Conservation (phyloP, 768 basidiomycete species). For the Boletus rubescentipes region DNA sequence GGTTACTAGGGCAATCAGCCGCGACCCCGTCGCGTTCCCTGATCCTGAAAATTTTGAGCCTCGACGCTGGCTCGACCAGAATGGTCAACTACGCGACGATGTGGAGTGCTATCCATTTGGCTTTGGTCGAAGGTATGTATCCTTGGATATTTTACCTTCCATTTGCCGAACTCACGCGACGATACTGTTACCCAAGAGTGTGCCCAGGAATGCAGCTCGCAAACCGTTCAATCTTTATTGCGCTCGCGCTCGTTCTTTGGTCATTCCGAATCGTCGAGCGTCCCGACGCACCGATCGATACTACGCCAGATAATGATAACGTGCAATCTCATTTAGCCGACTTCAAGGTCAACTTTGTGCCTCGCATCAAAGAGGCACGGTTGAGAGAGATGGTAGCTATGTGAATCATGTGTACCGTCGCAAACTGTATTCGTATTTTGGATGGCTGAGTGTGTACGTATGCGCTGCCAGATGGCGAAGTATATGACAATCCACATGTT, state of each 20-base stretch:
- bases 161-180: too few relatives aligned
- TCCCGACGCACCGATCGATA: slow-evolving; percentile 52
- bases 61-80: slow-evolving; percentile 48
- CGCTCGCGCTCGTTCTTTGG: slow-evolving; percentile 60
- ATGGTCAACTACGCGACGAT: slow-evolving; percentile 47
- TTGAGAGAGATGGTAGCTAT: slow-evolving; percentile 10
- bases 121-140: slow-evolving; percentile 43
- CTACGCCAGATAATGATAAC: slow-evolving; percentile 49
- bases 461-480: too few relatives aligned
- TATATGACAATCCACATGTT: too few relatives aligned
- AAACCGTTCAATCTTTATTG: slow-evolving; percentile 52
- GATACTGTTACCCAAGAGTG: slow-evolving; percentile 34
- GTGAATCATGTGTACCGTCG: too few relatives aligned
- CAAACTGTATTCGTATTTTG: too few relatives aligned
- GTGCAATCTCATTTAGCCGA: slow-evolving; percentile 55
- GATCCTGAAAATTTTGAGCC: slow-evolving; percentile 59
- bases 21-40: slow-evolving; percentile 55
- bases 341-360: slow-evolving; percentile 56
- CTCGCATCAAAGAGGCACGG: slow-evolving; percentile 30
- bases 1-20: slow-evolving; percentile 45
- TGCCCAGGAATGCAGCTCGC: slow-evolving; percentile 64
- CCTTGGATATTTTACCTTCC: neutral
- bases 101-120: slow-evolving; percentile 51
- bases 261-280: slow-evolving; percentile 54
- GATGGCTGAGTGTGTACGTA: too few relatives aligned